Conservation (phyloP, 306 rosid genomes). For the Fagus crenata region DNA sequence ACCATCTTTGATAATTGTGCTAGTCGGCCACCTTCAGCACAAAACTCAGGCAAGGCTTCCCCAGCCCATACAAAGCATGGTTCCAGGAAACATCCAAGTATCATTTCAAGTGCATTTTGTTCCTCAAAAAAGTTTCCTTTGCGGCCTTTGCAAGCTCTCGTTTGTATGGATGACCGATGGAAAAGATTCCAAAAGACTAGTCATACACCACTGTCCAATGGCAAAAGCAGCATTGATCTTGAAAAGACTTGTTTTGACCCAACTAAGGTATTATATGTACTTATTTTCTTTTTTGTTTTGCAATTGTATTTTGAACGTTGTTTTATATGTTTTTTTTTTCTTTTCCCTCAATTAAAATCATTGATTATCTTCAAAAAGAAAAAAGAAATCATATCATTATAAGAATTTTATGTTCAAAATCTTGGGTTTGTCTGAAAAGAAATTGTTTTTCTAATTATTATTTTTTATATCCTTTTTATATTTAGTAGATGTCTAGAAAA, state of each 20-base stretch:
- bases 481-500: neutral
- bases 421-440: neutral
- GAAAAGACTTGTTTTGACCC: slow-evolving; percentile 42
- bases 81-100: slow-evolving; percentile 85
- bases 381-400: neutral
- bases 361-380: neutral
- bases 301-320: neutral
- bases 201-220: slow-evolving; percentile 50
- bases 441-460: neutral
- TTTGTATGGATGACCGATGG: slow-evolving; percentile 53
- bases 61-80: slow-evolving; percentile 79
- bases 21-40: slow-evolving; percentile 72
- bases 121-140: slow-evolving; percentile 81
- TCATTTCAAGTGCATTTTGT: slow-evolving; percentile 91
- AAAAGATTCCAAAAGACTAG: slow-evolving; percentile 51
- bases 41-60: slow-evolving; percentile 63
- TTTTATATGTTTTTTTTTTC: neutral
- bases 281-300: neutral
- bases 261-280: slow-evolving; percentile 46
- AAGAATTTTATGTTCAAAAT: neutral
- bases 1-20: slow-evolving; percentile 70
- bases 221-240: slow-evolving; percentile 43
- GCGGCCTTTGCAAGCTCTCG: slow-evolving; percentile 64
- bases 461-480: neutral
- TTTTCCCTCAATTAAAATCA: slow-evolving; percentile 13